Base-by-base conservation (phyloP, 805 yeast species). In the Candida maris region DNA sequence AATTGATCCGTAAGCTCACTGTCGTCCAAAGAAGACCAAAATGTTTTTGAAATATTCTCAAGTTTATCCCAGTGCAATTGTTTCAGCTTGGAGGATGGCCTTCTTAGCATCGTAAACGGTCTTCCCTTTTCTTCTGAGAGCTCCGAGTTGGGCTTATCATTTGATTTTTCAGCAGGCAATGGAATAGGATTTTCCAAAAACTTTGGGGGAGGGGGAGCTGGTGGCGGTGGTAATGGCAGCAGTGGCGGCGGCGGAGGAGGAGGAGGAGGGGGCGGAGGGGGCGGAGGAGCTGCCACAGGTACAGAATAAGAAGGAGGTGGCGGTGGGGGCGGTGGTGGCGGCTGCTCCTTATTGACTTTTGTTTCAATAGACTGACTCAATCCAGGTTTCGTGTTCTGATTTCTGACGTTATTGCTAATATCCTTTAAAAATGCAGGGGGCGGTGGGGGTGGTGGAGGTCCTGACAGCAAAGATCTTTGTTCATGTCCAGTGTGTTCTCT, bases 31-130 rank as follows among this genome's bases (percentile, higher is more conserved):
- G 61, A 57, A 20, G 68, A 68, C 94, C 94, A 84, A 46, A 84
- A 70, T 0, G 93, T 80, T 27, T 73, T 67, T 13, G 68, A 64
- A 12, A 79, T 64, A 32, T 67, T 58, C 10, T 79, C 84, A 30
- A 84, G 63, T 51, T 77, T 82, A 44, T 84, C 93, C 94, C 93
- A 84, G 49, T 84, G 94, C 44, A 84, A 73, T 51, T 84, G 94
- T 52, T 82, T 84, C 62, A 84, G 61, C 57, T 77, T 79, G 42
- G 51, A 42, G 4, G 53, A 35, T 10, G 58, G 52, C 22, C 56
- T 46, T 30, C 47, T 49, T 8, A 22, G 19, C 6, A 23, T 21
- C 2, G 7, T 21, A 6, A 13, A 12, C 8, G 7, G 10, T 25
- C 15, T 25, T 8, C 10, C 28, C 14, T n/a, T 7, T n/a, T 9